phyloP scores from a whole-genome alignment of 192 early-diverging fungal genomes.

The Coemansia sp. region DNA sequence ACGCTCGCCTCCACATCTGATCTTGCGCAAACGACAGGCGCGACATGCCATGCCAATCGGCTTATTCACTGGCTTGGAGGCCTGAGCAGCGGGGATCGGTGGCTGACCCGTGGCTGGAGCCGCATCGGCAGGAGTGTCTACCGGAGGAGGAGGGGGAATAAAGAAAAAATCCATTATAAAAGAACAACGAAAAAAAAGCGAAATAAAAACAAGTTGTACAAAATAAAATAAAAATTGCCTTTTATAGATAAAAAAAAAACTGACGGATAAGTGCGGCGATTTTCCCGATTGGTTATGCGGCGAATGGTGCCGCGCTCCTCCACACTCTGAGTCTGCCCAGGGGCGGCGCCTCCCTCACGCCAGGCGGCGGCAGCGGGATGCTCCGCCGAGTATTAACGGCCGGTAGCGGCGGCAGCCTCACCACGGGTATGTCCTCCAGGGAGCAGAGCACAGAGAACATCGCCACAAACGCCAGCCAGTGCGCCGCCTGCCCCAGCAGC shows the following conservation, averaged over 20 bases:
- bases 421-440: slow-evolving; percentile 16
- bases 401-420: slow-evolving; percentile 35
- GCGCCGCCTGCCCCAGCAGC: slow-evolving; percentile 40
- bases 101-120: not conserved
- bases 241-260: too few relatives aligned
- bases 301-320: slow-evolving; percentile 31
- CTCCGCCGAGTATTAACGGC: slow-evolving; percentile 29
- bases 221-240: not conserved
- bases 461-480: slow-evolving; percentile 36
- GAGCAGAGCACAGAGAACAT: slow-evolving; percentile 18
- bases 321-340: slow-evolving; percentile 37
- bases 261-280: slow-evolving; percentile 8
- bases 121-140: slow-evolving; percentile 9
- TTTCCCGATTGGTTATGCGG: slow-evolving; percentile 16
- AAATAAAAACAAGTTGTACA: not conserved
- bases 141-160: not conserved
- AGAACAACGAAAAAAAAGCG: not conserved
- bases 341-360: slow-evolving; percentile 15
- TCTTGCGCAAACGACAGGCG: slow-evolving; percentile 50
- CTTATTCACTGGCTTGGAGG: not conserved
- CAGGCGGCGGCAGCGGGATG: slow-evolving; percentile 40
- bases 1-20: slow-evolving; percentile 50
- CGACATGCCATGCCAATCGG: slow-evolving; percentile 54
- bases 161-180: not conserved
- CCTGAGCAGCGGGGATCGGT: too few relatives aligned